Percentiles rank a stretch among this genome's conserved stretches.
phyloP scores from a whole-genome alignment of 176 grass and related monocot species.

The Carex pumila region DNA sequence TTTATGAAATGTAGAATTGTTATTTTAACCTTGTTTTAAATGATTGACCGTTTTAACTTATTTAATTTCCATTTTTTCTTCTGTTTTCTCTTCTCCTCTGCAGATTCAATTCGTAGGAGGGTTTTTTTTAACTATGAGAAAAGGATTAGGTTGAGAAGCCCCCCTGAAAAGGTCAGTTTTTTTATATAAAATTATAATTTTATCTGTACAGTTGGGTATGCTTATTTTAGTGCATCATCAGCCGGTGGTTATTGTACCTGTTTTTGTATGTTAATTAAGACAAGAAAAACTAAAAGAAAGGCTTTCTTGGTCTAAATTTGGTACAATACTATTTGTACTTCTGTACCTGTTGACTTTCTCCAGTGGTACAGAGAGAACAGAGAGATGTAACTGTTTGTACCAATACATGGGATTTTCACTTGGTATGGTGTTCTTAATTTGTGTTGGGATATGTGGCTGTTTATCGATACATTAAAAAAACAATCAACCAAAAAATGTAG shows the following conservation, averaged over 20 bases:
- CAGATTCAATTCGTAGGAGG: neutral
- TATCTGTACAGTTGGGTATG: neutral
- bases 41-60: neutral
- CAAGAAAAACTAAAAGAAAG: neutral
- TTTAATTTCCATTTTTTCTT: neutral
- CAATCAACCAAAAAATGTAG: neutral
- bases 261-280: neutral
- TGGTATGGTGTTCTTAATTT: neutral
- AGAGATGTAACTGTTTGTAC: neutral
- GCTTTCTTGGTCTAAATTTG: neutral
- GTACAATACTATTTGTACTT: neutral
- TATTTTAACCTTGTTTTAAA: neutral
- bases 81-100: neutral
- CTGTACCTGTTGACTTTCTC: neutral
- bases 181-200: neutral
- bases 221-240: neutral
- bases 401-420: neutral
- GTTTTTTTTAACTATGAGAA: constrained; percentile 99
- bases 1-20: neutral
- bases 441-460: neutral
- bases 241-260: neutral
- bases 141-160: constrained; percentile 60
- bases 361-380: neutral
- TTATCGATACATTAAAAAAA: neutral
- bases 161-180: constrained; percentile 78